Evolutionary conservation across 805 yeast species (phyloP).

Genomic region (Saturnispora galanensis): DNA sequence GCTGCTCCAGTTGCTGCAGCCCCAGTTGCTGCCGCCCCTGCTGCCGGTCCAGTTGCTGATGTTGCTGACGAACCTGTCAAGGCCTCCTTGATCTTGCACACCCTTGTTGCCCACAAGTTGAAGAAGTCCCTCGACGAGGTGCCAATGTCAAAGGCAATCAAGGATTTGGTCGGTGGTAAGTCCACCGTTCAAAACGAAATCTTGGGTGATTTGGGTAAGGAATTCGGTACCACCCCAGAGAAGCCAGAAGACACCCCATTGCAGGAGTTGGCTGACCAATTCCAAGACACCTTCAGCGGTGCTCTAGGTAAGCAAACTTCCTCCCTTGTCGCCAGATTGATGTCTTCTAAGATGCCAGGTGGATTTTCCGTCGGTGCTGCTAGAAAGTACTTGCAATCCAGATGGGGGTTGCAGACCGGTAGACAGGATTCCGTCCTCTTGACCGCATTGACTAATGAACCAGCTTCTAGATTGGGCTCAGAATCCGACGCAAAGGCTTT

Average conservation of each 20-base stretch:
- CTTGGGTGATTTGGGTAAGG: constrained; percentile 97
- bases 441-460: constrained; percentile 80
- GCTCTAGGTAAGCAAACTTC: constrained; percentile 89
- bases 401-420: constrained; percentile 90
- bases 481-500: constrained; percentile 87
- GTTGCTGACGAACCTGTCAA: constrained; percentile 84
- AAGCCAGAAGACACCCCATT: constrained; percentile 98
- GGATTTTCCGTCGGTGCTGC: constrained; percentile 91
- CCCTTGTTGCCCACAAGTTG: constrained; percentile 89
- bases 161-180: constrained; percentile 96
- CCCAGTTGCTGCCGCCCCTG: constrained; percentile 54
- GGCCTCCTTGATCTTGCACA: constrained; percentile 75
- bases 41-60: constrained; percentile 74
- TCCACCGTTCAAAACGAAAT: constrained; percentile 98
- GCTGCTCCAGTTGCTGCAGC: constrained; percentile 53
- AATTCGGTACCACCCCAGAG: constrained; percentile 96
- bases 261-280: constrained; percentile 87
- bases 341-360: constrained; percentile 99
- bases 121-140: constrained; percentile 82
- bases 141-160: constrained; percentile 86
- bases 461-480: constrained; percentile 74
- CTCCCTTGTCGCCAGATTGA: constrained; percentile 79
- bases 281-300: constrained; percentile 87
- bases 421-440: constrained; percentile 89
- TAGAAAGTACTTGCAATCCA: constrained; percentile 81